These are phyloP conservation scores for Neopestalotiopsis sp. DNA, from an alignment of 2,329 filamentous ascomycete species.

Conservation along the genomic window DNA sequence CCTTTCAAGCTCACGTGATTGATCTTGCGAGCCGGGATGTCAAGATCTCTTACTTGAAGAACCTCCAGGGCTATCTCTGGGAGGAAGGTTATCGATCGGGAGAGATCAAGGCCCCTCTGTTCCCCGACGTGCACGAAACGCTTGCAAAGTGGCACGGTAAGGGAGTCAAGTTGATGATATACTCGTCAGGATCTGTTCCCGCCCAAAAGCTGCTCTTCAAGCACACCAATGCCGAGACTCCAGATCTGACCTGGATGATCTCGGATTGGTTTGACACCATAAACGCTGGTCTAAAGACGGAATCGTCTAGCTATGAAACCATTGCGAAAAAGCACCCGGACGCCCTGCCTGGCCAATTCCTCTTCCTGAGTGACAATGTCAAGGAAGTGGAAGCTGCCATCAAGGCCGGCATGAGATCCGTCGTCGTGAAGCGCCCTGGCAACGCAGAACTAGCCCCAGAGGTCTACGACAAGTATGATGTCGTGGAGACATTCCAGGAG, in stretches of 20 bases:
- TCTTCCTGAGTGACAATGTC: constrained; percentile 85
- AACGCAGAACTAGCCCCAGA: constrained; percentile 66
- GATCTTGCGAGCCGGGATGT: constrained; percentile 75
- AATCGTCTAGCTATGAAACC: constrained; percentile 68
- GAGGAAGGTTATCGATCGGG: constrained; percentile 73
- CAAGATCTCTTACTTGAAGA: constrained; percentile 79
- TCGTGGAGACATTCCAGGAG: constrained; percentile 35
- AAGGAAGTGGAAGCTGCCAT: constrained; percentile 69
- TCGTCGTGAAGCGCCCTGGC: constrained; percentile 69
- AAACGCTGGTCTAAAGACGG: constrained; percentile 77
- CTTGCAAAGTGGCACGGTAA: constrained; percentile 62
- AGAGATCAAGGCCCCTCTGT: constrained; percentile 73
- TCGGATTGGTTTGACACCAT: constrained; percentile 79
- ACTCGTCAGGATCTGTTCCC: constrained; percentile 79
- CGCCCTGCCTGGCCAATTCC: constrained; percentile 57
- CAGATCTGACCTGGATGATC: constrained; percentile 65
- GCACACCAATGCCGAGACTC: constrained; percentile 62
- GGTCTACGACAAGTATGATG: constrained; percentile 40
- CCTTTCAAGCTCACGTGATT: constrained; percentile 69
- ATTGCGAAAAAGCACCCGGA: constrained; percentile 60
- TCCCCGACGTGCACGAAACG: constrained; percentile 72
- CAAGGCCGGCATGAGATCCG: constrained; percentile 65
- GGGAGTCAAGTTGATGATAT: constrained; percentile 71
- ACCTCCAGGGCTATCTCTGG: constrained; percentile 82
- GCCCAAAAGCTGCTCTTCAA: constrained; percentile 82